Conservation (phyloP, 495 filamentous ascomycete species). For the Hypoxylon lenormandii region DNA sequence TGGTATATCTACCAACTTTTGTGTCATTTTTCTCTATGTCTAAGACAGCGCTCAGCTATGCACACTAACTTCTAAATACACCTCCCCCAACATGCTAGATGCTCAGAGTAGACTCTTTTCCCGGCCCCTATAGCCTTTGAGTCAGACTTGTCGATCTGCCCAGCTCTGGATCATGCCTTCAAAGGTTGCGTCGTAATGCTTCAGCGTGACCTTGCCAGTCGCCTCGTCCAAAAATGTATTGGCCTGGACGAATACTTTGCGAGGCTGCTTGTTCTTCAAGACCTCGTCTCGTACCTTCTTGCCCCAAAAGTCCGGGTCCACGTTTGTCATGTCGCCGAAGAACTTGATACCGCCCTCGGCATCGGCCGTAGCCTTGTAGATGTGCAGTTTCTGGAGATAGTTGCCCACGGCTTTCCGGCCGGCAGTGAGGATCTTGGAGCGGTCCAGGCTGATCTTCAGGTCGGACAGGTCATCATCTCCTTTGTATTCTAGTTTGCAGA, state of each 20-base stretch:
- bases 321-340: constrained; percentile 84
- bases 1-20: no score
- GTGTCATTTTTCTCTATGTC: neutral
- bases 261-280: constrained; percentile 84
- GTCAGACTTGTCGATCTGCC: constrained; percentile 68
- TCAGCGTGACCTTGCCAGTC: constrained; percentile 79
- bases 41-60: neutral
- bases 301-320: constrained; percentile 82
- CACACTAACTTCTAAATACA: neutral
- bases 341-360: constrained; percentile 76
- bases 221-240: constrained; percentile 78
- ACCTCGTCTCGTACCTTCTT: constrained; percentile 81
- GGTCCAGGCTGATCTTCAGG: constrained; percentile 81
- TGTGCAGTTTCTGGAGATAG: constrained; percentile 91
- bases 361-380: constrained; percentile 93
- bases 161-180: constrained; percentile 92
- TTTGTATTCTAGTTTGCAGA: constrained; percentile 80
- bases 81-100: constrained; percentile 15
- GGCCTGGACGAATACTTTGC: constrained; percentile 96
- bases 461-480: constrained; percentile 84
- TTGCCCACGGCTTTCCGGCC: constrained; percentile 79
- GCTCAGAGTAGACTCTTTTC: constrained; percentile 34
- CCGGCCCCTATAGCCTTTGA: neutral
- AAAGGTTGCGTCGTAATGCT: constrained; percentile 87
- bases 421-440: constrained; percentile 78